Evolutionary conservation across 2,329 filamentous ascomycete species (phyloP).

Genomic region (Cladosporium sp.): DNA sequence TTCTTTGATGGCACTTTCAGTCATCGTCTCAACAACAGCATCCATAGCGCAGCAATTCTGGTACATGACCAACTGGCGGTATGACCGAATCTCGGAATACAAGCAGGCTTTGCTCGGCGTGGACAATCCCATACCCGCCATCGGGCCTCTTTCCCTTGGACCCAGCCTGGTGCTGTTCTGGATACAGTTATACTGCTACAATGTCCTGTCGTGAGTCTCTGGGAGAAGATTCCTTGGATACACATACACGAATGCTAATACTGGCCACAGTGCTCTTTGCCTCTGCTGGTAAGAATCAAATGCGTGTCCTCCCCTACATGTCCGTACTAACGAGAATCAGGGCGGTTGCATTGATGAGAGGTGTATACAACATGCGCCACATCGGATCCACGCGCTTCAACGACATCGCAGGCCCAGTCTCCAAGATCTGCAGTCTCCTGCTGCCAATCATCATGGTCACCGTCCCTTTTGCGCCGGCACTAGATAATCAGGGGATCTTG

Average conservation of each 20-base stretch:
- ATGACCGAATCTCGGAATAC: slow-evolving; percentile 20
- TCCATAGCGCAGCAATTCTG: slow-evolving; percentile 24
- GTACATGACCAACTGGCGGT: slow-evolving; percentile 22
- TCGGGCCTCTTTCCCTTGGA: slow-evolving; percentile 25
- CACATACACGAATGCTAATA: background rate
- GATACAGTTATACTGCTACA: slow-evolving; percentile 25
- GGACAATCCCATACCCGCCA: slow-evolving; percentile 21
- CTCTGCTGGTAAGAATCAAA: slow-evolving; percentile 10
- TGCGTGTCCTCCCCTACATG: background rate
- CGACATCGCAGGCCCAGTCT: slow-evolving; percentile 3
- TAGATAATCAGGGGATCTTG: slow-evolving; percentile 13
- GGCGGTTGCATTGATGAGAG: slow-evolving; percentile 24
- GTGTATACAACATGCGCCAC: slow-evolving; percentile 22
- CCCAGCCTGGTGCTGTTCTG: slow-evolving; percentile 25
- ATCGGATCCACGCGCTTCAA: slow-evolving; percentile 13
- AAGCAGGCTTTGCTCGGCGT: slow-evolving; percentile 18
- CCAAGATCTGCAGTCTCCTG: background rate
- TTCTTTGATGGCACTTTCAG: slow-evolving; percentile 21
- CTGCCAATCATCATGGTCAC: slow-evolving; percentile 22
- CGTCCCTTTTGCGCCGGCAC: slow-evolving; percentile 19
- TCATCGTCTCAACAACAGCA: slow-evolving; percentile 18
- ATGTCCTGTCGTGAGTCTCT: slow-evolving; percentile 13
- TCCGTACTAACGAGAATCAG: slow-evolving; percentile 3
- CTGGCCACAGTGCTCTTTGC: background rate
- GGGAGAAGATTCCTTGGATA: slow-evolving; percentile 14